A percentile compares a stretch with the other conserved stretches of the same genome.
Evolutionary conservation across 2,329 filamentous ascomycete species (phyloP).

Genomic region (Alternaria sp.): DNA sequence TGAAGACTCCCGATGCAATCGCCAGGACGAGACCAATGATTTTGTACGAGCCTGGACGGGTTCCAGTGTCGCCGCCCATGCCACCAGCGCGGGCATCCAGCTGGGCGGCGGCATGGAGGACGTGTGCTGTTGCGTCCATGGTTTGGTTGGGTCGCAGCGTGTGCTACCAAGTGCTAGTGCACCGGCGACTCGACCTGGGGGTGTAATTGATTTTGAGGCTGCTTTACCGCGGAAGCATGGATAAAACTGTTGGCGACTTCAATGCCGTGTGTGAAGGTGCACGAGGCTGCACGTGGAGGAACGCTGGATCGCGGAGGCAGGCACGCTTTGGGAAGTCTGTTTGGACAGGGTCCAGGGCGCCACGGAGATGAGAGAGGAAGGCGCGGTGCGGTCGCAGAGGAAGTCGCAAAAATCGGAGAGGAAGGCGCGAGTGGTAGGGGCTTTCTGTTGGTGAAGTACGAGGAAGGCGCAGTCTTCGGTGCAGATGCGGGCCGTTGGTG

Average conservation of each 20-base stretch:
- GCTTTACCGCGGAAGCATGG: conserved; percentile 23
- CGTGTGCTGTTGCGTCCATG: conserved; percentile 54
- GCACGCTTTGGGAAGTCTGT: conserved; percentile 28
- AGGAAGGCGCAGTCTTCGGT: conserved; percentile 16
- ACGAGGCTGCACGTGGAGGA: conserved; percentile 14
- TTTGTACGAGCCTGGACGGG: conserved; percentile 72
- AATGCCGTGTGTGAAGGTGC: not conserved
- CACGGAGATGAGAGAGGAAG: conserved; percentile 17
- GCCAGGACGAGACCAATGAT: conserved; percentile 85
- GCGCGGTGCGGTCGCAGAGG: not conserved
- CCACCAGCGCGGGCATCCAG: conserved; percentile 55
- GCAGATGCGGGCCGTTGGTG: conserved; percentile 5
- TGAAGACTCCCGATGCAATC: conserved; percentile 86
- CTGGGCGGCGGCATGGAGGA: conserved; percentile 50
- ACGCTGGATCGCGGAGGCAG: conserved; percentile 12
- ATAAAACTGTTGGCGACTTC: not conserved
- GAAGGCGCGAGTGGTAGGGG: not conserved
- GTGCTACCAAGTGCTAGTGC: conserved; percentile 20
- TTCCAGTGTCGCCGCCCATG: conserved; percentile 32
- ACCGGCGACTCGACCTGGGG: conserved; percentile 15
- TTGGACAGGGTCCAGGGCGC: conserved; percentile 20
- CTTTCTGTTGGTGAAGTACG: not conserved
- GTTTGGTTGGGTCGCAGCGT: conserved; percentile 19
- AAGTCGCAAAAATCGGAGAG: conserved; percentile 1
- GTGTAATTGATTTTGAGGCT: conserved; percentile 2